Conservation (phyloP, 768 basidiomycete species). For the Mrakia blollopis region DNA sequence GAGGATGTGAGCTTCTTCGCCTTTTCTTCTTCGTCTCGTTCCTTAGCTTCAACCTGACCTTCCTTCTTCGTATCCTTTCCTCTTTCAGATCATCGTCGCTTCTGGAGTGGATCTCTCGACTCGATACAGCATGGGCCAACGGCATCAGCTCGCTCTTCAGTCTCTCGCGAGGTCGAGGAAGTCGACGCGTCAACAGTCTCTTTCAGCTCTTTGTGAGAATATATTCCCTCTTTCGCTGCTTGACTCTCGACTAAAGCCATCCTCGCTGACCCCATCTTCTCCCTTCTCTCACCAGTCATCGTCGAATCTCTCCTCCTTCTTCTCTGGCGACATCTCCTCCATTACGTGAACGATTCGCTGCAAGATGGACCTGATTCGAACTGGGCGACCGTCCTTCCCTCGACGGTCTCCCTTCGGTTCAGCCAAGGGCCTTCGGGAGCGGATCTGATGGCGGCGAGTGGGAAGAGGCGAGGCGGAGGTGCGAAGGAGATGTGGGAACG, state of each 20-base stretch:
- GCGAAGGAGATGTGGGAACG: constrained; percentile 58
- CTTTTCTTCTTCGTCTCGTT: not conserved
- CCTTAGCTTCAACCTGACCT: not conserved
- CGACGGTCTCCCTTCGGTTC: constrained; percentile 31
- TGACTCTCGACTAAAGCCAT: too few species aligned
- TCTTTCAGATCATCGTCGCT: constrained; percentile 34
- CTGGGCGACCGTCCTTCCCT: constrained; percentile 32
- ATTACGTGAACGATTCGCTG: constrained; percentile 49
- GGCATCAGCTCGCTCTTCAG: constrained; percentile 14
- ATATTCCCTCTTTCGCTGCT: not conserved
- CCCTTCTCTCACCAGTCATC: constrained; percentile 50
- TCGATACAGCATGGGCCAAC: constrained; percentile 14
- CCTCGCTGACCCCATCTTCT: not conserved
- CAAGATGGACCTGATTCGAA: constrained; percentile 37
- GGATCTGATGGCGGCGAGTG: constrained; percentile 6
- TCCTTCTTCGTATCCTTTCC: not conserved
- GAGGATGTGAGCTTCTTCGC: constrained; percentile 53
- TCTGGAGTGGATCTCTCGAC: constrained; percentile 20
- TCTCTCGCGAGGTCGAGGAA: not conserved
- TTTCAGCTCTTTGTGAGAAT: constrained; percentile 21
- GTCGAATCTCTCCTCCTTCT: constrained; percentile 74
- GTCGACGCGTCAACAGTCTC: constrained; percentile 11
- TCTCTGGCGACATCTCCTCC: constrained; percentile 71
- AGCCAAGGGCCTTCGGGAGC: constrained; percentile 13
- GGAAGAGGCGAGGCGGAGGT: constrained; percentile 47